These are phyloP conservation scores for Phoma herbarum DNA, from an alignment of 2,329 filamentous ascomycete species.

Conservation along the genomic window DNA sequence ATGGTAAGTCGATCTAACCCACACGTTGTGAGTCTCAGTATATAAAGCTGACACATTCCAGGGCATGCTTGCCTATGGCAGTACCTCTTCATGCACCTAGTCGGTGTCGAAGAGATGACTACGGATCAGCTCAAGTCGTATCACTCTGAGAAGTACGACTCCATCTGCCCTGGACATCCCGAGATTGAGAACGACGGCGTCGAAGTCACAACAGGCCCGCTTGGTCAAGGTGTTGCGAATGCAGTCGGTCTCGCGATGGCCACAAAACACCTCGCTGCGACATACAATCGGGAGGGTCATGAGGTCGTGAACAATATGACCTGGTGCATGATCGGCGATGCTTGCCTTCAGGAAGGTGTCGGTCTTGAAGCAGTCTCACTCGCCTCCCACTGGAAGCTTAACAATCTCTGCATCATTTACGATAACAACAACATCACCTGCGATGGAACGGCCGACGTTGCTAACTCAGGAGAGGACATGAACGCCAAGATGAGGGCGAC, in stretches of 20 bases:
- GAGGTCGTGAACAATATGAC: conserved; percentile 61
- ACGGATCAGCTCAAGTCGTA: conserved; percentile 66
- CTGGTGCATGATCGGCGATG: conserved; percentile 66
- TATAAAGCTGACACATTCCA: background rate
- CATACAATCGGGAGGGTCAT: conserved; percentile 33
- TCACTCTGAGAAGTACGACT: conserved; percentile 57
- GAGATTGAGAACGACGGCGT: conserved; percentile 67
- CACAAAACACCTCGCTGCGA: background rate
- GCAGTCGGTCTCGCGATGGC: background rate
- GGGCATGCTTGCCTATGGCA: conserved; percentile 63
- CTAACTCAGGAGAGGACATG: conserved; percentile 56
- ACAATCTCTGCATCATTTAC: conserved; percentile 66
- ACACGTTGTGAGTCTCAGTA: background rate
- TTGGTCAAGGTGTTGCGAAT: background rate
- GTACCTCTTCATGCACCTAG: conserved; percentile 62
- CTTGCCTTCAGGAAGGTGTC: conserved; percentile 57
- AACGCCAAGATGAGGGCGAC: conserved; percentile 53
- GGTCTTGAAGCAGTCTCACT: conserved; percentile 16
- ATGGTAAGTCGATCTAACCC: background rate
- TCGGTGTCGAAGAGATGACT: conserved; percentile 64
- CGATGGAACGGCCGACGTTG: conserved; percentile 57
- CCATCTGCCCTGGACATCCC: conserved; percentile 63
- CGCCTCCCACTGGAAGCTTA: conserved; percentile 57
- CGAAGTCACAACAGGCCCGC: conserved; percentile 63
- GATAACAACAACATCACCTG: conserved; percentile 69